These are phyloP conservation scores for Quercus dentata DNA, from an alignment of 306 rosid genomes.

Conservation along the genomic window DNA sequence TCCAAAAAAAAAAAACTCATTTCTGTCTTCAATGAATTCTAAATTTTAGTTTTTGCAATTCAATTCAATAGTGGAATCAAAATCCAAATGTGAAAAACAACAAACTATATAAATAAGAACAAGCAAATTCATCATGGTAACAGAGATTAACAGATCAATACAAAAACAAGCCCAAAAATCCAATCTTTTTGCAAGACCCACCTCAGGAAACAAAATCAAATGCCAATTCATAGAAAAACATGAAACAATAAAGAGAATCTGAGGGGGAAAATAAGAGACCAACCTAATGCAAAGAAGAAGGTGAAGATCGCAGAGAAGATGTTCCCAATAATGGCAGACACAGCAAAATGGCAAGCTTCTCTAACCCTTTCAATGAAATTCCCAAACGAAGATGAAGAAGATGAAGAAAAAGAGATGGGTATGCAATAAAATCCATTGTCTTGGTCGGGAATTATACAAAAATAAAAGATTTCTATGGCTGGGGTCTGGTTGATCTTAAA, in stretches of 20 bases:
- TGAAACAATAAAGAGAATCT: neutral
- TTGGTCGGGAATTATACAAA: slow-evolving; percentile 15
- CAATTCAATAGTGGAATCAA: neutral
- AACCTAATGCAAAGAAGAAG: slow-evolving; percentile 94
- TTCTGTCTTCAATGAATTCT: slow-evolving; percentile 9
- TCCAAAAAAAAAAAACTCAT: slow-evolving; percentile 1
- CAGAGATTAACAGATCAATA: neutral
- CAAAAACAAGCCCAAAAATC: neutral
- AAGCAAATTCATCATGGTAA: neutral
- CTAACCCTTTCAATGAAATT: slow-evolving; percentile 62
- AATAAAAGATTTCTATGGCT: slow-evolving; percentile 11
- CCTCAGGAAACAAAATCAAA: neutral
- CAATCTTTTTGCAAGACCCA: neutral
- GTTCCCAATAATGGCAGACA: slow-evolving; percentile 76
- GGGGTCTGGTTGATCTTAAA: slow-evolving; percentile 21
- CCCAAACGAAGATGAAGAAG: slow-evolving; percentile 43
- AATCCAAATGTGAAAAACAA: neutral
- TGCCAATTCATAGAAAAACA: neutral
- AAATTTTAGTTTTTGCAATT: neutral
- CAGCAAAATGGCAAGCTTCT: slow-evolving; percentile 56
- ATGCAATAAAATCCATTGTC: slow-evolving; percentile 63
- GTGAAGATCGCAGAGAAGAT: slow-evolving; percentile 96
- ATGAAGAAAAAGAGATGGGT: slow-evolving; percentile 52
- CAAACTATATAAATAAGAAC: neutral
- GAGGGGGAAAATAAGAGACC: slow-evolving; percentile 1